Base-by-base conservation (phyloP, 768 basidiomycete species). In the Phlebiopsis flavidoalba region DNA sequence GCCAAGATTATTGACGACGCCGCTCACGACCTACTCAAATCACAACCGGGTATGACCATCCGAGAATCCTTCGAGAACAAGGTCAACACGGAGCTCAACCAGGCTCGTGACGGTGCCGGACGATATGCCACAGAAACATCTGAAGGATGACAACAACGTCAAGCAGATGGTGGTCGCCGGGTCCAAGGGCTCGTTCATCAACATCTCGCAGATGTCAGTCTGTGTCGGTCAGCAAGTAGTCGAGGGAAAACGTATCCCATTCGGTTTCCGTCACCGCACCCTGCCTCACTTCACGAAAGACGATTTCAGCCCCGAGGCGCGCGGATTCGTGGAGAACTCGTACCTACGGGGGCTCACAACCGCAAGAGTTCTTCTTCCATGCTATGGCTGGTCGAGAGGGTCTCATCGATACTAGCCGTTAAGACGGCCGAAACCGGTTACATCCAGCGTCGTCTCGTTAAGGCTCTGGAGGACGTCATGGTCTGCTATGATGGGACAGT, bases 91-190 rank as follows among this genome's bases (percentile, higher is more conserved):
- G 86, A 93, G 71, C 83, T 99, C 67, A 98, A 99, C 72, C 78
- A 88, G 73, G 97, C 96, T 65, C 94, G 95, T 81, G 97, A 98
- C 70, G 83, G 84, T 51, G 94, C 94, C 31, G 97, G 97, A 79
- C 93, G 94, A 71, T 91, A 88, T 49, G 96, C 95, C n/a, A n/a
- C 94, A 98, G 77, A 89, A 94, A 77, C 89, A 89, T 71, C 79
- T 98, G 82, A 98, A 98, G 81, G 93, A 93, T 73, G 95, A 97
- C 76, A 98, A 99, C 81, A 98, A 98, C 68, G 95, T 98, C 79
- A 99, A 98, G 82, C 97, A 98, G 83, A 99, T 99, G 97, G 96
- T 98, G 70, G 93, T 96, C 6, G 95, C 97, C 10, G 97, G 97
- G 24, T 97, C 97, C 12, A 98, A 99, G 76, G 95, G 95, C 75